A percentile compares a stretch with the other conserved stretches of the same genome.
Evolutionary conservation across 1,284 basidiomycete genomes (phyloP).

Genomic region (Cryptococcus amylolentus): DNA sequence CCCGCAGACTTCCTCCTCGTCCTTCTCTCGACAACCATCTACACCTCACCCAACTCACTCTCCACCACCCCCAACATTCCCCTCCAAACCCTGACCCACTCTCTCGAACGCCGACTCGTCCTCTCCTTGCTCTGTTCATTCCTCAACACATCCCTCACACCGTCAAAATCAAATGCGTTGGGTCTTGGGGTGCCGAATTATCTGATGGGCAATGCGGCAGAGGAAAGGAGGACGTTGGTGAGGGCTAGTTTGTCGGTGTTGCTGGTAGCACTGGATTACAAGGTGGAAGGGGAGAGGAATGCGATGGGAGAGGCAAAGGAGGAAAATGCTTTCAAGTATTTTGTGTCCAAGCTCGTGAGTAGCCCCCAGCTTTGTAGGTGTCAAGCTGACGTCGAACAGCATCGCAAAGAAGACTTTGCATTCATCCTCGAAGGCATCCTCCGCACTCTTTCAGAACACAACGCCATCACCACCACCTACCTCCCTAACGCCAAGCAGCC

Average conservation of each 20-base stretch:
- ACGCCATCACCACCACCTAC: conserved; percentile 66
- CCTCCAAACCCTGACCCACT: conserved; percentile 71
- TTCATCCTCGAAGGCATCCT: conserved; percentile 74
- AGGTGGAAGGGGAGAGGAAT: conserved; percentile 53
- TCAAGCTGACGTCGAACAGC: conserved; percentile 52
- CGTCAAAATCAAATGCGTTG: conserved; percentile 53
- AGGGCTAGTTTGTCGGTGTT: conserved; percentile 69
- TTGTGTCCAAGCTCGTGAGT: conserved; percentile 73
- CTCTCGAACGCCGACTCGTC: conserved; percentile 71
- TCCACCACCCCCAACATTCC: conserved; percentile 69
- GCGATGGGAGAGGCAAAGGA: conserved; percentile 47
- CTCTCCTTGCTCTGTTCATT: conserved; percentile 85
- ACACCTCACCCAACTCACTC: conserved; percentile 66
- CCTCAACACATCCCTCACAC: conserved; percentile 76
- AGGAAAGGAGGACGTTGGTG: conserved; percentile 66
- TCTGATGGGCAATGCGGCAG: conserved; percentile 77
- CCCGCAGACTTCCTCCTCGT: conserved; percentile 63
- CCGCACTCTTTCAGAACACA: conserved; percentile 68
- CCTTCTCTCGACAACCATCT: conserved; percentile 81
- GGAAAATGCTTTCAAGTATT: conserved; percentile 85
- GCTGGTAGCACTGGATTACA: conserved; percentile 74
- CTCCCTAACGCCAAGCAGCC: conserved; percentile 77
- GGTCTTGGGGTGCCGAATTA: conserved; percentile 56
- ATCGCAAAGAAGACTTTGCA: conserved; percentile 78
- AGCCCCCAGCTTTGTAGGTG: background rate